These are phyloP conservation scores for Silene uniflora DNA, from an alignment of 148 eudicot genomes.

Conservation along the genomic window DNA sequence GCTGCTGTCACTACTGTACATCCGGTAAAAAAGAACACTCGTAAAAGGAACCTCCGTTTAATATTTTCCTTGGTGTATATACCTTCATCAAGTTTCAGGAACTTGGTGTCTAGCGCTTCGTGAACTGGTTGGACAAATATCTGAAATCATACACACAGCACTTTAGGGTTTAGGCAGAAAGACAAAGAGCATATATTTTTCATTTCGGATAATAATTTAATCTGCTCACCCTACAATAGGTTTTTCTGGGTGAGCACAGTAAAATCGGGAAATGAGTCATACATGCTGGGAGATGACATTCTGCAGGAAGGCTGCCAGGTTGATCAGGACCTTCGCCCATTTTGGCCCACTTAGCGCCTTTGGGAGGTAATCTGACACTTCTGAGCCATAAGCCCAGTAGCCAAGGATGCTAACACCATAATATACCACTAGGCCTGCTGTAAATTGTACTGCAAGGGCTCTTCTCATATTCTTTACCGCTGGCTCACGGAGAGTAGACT, in stretches of 20 bases:
- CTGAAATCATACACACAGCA: slow-evolving; percentile 28
- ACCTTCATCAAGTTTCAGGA: slow-evolving; percentile 37
- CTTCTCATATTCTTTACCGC: slow-evolving; percentile 55
- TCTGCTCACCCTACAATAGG: neutral
- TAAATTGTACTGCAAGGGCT: slow-evolving; percentile 44
- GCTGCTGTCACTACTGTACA: slow-evolving; percentile 53
- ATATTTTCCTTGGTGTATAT: slow-evolving; percentile 45
- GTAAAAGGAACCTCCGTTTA: slow-evolving; percentile 37
- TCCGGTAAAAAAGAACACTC: slow-evolving; percentile 40
- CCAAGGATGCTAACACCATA: slow-evolving; percentile 55
- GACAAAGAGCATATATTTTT: neutral
- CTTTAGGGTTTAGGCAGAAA: neutral
- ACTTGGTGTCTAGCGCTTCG: slow-evolving; percentile 57
- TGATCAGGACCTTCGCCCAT: slow-evolving; percentile 56
- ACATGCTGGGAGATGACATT: slow-evolving; percentile 61
- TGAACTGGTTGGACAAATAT: slow-evolving; percentile 52
- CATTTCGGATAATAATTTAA: neutral
- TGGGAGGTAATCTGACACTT: slow-evolving; percentile 55
- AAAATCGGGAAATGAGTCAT: slow-evolving; percentile 14
- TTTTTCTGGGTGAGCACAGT: neutral
- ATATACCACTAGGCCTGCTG: slow-evolving; percentile 41
- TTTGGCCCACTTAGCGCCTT: slow-evolving; percentile 44
- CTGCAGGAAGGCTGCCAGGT: slow-evolving; percentile 45
- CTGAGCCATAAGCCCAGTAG: slow-evolving; percentile 64
- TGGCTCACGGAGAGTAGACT: slow-evolving; percentile 58